Base-by-base conservation (phyloP, 768 basidiomycete species). In the Cubamyces sp. region DNA sequence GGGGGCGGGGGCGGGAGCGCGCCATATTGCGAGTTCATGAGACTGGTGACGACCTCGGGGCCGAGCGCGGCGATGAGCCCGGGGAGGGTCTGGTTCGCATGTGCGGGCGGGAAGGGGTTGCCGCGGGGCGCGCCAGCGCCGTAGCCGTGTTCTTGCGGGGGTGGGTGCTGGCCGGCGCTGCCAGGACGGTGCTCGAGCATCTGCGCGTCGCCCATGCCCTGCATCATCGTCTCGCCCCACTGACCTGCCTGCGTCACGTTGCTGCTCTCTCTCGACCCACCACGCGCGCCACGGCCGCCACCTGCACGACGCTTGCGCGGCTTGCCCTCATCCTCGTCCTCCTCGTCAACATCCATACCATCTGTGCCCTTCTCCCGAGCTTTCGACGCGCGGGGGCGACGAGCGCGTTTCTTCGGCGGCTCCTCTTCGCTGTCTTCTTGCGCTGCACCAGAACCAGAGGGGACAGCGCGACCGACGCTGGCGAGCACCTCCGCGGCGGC, bases 401-500 rank as follows among this genome's bases (percentile, higher is more conserved):
- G 83, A 75, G 51, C 75, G 16, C 87, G 78, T 73, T 88, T 88
- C 76, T 83, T 81, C 39, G 87, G 87, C 60, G 68, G 74, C 40
- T 74, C 71, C 49, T 71, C 79, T 16, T 84, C 84, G 30, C 76
- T 77, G 23, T 77, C 76, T 28, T 82, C 82, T 57, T 82, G 81
- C 30, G 75, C 79, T 41, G 76, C 81, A 7, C 74, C 73, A 21
- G 69, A 57, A 69, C 76, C 23, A 71, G 79, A 57, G 64, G 73
- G 76, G 53, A 72, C 70, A 48, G 74, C 26, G 74, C 91, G 84
- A 30, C 91, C 90, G 37, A 94, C 91, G 49, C 90, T 87, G 46
- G 94, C 92, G 46, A 95, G 85, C 3, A 91, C 88, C 76, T 94
- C 93, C 12, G 93, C 93, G 1, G 93, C 93, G 40, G 92, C 92